Evolutionary conservation across 78 protist species (phyloP), one percentile per base, ranked within the genome.

Genomic region (slime mould (Dictyostelium discoideum)): DNA sequence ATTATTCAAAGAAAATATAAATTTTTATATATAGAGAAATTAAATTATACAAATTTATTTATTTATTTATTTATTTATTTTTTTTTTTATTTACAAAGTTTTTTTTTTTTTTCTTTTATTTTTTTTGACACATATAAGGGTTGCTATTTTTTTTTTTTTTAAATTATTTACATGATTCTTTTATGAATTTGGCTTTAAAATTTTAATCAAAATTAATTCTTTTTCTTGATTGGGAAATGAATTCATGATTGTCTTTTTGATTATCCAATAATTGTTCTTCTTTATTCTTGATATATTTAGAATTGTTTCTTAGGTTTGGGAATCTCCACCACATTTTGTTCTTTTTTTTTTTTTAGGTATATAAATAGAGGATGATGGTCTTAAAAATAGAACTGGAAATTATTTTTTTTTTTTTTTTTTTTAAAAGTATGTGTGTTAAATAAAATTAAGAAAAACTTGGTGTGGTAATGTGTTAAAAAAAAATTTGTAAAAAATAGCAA

Each of bases 241-340:
- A 26, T 73, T 73, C 79, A 73, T 73, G 40, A 32, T 29, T 73
- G 11, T 32, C 44, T 14, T 11, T 29, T 26, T 73, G 22, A 32
- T 73, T 73, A 73, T 73, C 79, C n/a, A 54, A 16, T 54, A 54
- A 54, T 16, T 54, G 65, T 54, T 73, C 79, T 73, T 73, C 79
- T 29, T 32, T 32, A 26, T 73, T 32, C 26, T 73, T 18, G 7
- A 16, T 73, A 26, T 32, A 18, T 5, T 32, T 32, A 32, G 44
- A 10, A 73, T 26, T 67, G 37, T 10, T 73, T 73, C 37, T 73
- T 13, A 73, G 79, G 16, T 1, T 73, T 73, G 39, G 79, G 20
- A 73, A 32, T 29, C 79, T 73, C 79, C 79, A 73, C 79, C 79
- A 73, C 79, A 73, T 73, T 73, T 69, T 69, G 1, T 67, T 65